Percentiles rank a stretch among this genome's conserved stretches.
Evolutionary conservation across 495 filamentous ascomycete species (phyloP).

Genomic region (Haplographium delicatum): DNA sequence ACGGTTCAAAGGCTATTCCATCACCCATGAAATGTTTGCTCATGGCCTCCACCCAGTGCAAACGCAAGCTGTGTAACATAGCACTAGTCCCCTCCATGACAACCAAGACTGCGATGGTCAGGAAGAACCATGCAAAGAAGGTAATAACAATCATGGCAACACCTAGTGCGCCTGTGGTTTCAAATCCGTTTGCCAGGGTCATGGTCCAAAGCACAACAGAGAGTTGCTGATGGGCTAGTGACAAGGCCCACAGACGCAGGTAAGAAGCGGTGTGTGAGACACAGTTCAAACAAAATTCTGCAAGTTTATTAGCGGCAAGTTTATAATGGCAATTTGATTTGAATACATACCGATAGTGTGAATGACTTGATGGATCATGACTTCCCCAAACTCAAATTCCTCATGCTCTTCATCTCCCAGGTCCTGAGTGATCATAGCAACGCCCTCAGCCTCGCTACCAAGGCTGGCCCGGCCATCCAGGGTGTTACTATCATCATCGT

Average conservation of each 20-base stretch:
- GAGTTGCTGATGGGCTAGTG: slow-evolving; percentile 95
- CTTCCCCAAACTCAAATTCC: slow-evolving; percentile 92
- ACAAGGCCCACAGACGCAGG: slow-evolving; percentile 96
- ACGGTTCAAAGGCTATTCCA: slow-evolving; percentile 85
- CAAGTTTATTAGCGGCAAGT: not conserved
- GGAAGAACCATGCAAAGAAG: slow-evolving; percentile 83
- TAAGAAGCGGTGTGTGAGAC: slow-evolving; percentile 99
- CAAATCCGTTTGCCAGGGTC: slow-evolving; percentile 78
- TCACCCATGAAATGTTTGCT: slow-evolving; percentile 98
- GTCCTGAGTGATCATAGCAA: slow-evolving; percentile 87
- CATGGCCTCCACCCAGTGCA: slow-evolving; percentile 99
- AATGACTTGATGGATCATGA: slow-evolving; percentile 99
- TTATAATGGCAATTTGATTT: not conserved
- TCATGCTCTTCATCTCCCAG: slow-evolving; percentile 75
- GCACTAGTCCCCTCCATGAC: slow-evolving; percentile 85
- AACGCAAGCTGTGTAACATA: slow-evolving; percentile 88
- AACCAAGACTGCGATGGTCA: slow-evolving; percentile 49
- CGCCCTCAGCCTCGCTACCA: slow-evolving; percentile 77
- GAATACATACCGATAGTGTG: slow-evolving; percentile 81
- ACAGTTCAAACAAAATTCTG: slow-evolving; percentile 98
- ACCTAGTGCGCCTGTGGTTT: slow-evolving; percentile 56
- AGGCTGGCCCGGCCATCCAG: slow-evolving; percentile 63
- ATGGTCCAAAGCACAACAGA: slow-evolving; percentile 94
- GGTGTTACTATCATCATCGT: slow-evolving; percentile 60
- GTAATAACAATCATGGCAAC: slow-evolving; percentile 72